phyloP scores from a whole-genome alignment of 1,139 yeast genomes.

The Candida anutae region DNA sequence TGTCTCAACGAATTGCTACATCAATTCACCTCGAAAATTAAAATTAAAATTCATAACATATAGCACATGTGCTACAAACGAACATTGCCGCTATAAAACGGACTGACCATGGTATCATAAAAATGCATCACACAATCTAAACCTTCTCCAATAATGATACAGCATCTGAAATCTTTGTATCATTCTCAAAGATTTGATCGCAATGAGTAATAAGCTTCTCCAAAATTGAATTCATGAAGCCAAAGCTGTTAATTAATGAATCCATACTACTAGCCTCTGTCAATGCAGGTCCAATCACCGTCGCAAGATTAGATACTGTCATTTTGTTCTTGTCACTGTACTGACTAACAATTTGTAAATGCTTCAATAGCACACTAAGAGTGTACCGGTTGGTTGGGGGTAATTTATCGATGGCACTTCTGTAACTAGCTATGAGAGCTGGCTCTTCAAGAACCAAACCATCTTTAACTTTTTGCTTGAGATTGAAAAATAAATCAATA shows the following conservation, averaged over 20 bases:
- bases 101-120: too few species aligned
- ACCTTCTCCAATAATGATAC: not conserved
- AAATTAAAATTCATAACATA: too few species aligned
- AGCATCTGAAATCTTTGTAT: not conserved
- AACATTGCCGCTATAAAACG: too few species aligned
- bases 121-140: not conserved
- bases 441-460: constrained; percentile 7
- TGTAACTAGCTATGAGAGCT: constrained; percentile 29
- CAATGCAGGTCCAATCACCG: constrained; percentile 60
- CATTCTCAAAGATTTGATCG: constrained; percentile 27
- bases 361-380: constrained; percentile 58
- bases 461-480: constrained; percentile 17
- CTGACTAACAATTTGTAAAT: constrained; percentile 55
- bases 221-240: constrained; percentile 46
- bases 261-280: constrained; percentile 51
- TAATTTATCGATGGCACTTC: constrained; percentile 36
- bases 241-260: constrained; percentile 43
- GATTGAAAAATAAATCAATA: constrained; percentile 40
- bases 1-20: too few species aligned
- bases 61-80: too few species aligned
- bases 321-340: constrained; percentile 61
- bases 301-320: constrained; percentile 76
- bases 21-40: too few species aligned
- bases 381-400: constrained; percentile 66
- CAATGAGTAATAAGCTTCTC: constrained; percentile 43